Evolutionary conservation across 179 eudicot genomes (phyloP).

Genomic region (Gypsophila paniculata): DNA sequence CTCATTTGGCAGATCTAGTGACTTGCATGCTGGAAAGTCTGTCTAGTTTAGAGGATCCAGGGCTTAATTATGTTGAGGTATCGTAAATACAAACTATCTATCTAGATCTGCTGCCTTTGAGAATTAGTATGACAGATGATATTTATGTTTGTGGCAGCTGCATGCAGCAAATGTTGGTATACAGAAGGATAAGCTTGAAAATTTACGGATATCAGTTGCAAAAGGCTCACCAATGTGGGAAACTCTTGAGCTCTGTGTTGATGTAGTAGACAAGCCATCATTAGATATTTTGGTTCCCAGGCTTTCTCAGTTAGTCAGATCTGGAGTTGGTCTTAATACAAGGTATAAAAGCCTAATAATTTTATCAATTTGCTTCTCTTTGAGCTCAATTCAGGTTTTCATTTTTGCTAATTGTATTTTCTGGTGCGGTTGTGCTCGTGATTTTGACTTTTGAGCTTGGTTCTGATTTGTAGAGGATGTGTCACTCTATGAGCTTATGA

Average conservation of each 20-base stretch:
- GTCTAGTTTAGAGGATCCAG: constrained; percentile 96
- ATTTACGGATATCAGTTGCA: constrained; percentile 80
- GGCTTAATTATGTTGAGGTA: constrained; percentile 96
- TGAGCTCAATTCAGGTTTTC: background rate
- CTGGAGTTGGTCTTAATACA: constrained; percentile 91
- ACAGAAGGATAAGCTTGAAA: constrained; percentile 89
- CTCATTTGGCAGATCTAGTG: constrained; percentile 83
- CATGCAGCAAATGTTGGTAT: constrained; percentile 91
- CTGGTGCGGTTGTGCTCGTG: constrained; percentile 1
- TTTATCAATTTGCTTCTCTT: background rate
- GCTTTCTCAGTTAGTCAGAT: constrained; percentile 76
- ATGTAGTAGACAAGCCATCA: constrained; percentile 66
- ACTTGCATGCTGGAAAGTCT: constrained; percentile 96
- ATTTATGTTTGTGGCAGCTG: constrained; percentile 38
- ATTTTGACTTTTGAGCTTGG: constrained; percentile 4
- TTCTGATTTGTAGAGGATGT: background rate
- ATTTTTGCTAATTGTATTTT: background rate
- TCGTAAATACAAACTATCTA: constrained; percentile 13
- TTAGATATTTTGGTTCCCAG: constrained; percentile 83
- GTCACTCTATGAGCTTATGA: constrained; percentile 1
- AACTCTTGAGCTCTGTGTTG: constrained; percentile 85
- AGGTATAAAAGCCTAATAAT: constrained; percentile 43
- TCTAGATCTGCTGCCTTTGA: background rate
- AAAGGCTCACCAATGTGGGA: constrained; percentile 99
- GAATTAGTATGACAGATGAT: constrained; percentile 8